A percentile compares a stretch with the other conserved stretches of the same genome.
Conservation (phyloP, 208 protist genomes). For the Leishmania martiniquensis region DNA sequence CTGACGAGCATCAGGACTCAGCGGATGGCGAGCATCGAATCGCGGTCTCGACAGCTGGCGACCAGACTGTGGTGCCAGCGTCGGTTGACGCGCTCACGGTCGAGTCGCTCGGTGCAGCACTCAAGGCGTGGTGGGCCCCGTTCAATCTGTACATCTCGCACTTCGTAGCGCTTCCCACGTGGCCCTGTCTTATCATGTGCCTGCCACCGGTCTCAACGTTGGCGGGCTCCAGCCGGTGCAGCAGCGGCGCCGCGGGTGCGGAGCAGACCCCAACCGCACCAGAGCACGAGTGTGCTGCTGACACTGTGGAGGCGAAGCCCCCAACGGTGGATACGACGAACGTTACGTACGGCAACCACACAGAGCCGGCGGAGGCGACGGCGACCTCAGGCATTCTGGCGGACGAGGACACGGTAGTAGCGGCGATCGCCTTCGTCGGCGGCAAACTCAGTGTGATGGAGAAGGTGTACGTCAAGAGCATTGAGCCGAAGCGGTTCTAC, state of each 20-base stretch:
- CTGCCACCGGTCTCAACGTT: constrained; percentile 27
- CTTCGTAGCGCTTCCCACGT: constrained; percentile 75
- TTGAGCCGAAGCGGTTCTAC: constrained; percentile 81
- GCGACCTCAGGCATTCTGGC: constrained; percentile 18
- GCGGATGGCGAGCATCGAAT: not conserved
- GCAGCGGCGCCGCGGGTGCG: not conserved
- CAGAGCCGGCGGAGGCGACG: constrained; percentile 17
- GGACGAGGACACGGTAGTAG: constrained; percentile 44
- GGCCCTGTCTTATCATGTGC: constrained; percentile 51
- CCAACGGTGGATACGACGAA: constrained; percentile 14
- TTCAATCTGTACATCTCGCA: constrained; percentile 51
- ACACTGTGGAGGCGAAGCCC: not conserved
- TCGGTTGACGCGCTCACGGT: constrained; percentile 9
- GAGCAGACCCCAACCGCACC: not conserved
- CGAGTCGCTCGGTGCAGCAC: constrained; percentile 20
- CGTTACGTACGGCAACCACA: constrained; percentile 19
- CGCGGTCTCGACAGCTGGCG: not conserved
- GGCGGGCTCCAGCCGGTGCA: constrained; percentile 9
- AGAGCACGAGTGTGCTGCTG: not conserved
- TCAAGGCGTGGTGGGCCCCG: constrained; percentile 33
- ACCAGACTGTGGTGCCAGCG: not conserved
- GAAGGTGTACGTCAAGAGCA: constrained; percentile 68
- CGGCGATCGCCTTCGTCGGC: constrained; percentile 44
- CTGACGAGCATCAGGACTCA: not conserved
- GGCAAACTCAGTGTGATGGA: constrained; percentile 58